Conservation (phyloP, 371 early-diverging fungal species). For the Zychaea mexicana region DNA sequence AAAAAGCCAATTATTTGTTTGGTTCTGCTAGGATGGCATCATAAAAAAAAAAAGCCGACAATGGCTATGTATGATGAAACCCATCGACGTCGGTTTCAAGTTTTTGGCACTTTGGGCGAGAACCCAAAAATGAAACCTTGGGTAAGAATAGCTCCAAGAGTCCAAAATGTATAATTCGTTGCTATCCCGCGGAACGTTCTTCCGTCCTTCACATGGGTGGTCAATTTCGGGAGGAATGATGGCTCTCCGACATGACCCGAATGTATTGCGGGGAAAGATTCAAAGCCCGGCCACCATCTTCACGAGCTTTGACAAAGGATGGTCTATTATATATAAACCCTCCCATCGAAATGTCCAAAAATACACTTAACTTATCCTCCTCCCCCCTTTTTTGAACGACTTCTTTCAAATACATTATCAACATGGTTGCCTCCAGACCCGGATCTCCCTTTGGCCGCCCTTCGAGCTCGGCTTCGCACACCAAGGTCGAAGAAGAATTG, state of each 20-base stretch:
- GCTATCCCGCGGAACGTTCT: background rate
- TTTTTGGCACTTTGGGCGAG: no score
- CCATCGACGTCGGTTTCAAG: background rate
- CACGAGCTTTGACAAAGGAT: background rate
- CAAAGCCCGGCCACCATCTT: background rate
- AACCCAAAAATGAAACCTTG: background rate
- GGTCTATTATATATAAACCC: background rate
- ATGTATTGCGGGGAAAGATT: conserved; percentile 4
- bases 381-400: background rate
- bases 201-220: background rate
- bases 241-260: background rate
- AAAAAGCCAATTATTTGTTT: no score
- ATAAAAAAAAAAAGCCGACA: no score
- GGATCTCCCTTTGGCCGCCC: conserved; percentile 40
- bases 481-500: conserved; percentile 55
- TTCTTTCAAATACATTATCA: background rate
- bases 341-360: background rate
- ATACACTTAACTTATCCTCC: background rate
- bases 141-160: no score
- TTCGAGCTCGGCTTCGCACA: conserved; percentile 33
- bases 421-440: conserved; percentile 30
- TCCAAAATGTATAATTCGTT: no score
- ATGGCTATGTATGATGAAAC: no score
- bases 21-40: no score
- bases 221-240: background rate